Percentiles rank a stretch among this genome's conserved stretches.
These are phyloP conservation scores for Cornus florida DNA, from an alignment of 148 eudicot species.

Conservation along the genomic window DNA sequence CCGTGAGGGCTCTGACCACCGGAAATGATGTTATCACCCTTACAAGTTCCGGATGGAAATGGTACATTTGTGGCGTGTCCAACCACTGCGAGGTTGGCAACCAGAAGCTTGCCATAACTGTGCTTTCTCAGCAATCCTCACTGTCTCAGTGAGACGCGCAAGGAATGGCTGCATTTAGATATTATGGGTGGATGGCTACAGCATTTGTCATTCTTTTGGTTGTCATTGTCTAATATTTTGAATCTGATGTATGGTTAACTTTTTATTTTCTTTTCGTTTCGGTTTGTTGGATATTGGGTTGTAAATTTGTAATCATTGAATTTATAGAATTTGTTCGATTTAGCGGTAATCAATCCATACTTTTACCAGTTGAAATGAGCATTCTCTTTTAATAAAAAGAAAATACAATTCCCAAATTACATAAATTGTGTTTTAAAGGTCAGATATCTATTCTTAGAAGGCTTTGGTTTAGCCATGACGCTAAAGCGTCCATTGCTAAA, in stretches of 20 bases:
- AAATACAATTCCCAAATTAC: too few relatives aligned
- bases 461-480: too few relatives aligned
- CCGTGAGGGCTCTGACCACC: background rate
- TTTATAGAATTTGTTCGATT: background rate
- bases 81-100: slow-evolving; percentile 16
- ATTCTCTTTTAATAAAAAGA: too few relatives aligned
- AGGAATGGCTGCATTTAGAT: background rate
- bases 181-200: background rate
- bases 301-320: background rate
- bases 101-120: slow-evolving; percentile 34
- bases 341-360: too few relatives aligned
- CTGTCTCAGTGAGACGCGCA: background rate
- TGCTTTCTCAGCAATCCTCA: background rate
- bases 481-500: too few relatives aligned
- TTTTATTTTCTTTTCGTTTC: background rate
- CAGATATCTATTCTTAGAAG: too few relatives aligned
- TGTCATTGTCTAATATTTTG: background rate
- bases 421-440: too few relatives aligned
- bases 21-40: slow-evolving; percentile 30
- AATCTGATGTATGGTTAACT: background rate
- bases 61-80: slow-evolving; percentile 33
- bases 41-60: slow-evolving; percentile 25
- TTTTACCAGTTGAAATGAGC: too few relatives aligned
- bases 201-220: background rate
- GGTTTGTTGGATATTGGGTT: background rate